Base-by-base conservation (phyloP, 2,329 filamentous ascomycete genomes). In the Microsporum canis region DNA sequence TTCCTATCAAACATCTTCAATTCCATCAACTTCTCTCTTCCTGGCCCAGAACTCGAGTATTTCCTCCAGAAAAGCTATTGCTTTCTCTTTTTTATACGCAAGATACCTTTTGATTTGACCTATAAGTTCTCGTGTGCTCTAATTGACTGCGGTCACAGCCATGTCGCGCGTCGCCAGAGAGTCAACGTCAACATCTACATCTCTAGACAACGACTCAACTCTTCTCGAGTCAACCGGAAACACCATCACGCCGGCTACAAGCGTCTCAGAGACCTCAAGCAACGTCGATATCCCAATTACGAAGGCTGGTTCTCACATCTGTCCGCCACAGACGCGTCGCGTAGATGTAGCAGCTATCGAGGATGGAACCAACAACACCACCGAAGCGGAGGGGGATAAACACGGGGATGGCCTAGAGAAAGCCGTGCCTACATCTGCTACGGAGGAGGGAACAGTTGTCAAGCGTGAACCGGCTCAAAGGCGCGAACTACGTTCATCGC, bases 201-300 rank as follows among this genome's bases (percentile, higher is more conserved):
- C 58, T 12, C 33, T 29, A 7, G 57, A 63, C 34, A 62, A 58
- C 58, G 62, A 62, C 14, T 33, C 55, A 43, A 62, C 58, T 6
- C 27, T 58, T 17, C 45, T 60, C 39, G 58, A 62, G 57, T 68
- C 72, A 17, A 68, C 72, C 17, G 72, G 72, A 65, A 72, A 75
- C 63, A 69, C 75, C n/a, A 68, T 76, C 17, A 76, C 75, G 2
- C 75, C 75, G 59, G 74, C 75, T 60, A 74, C 74, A 45, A 76
- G 75, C 63, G 10, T 63, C 49, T 77, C 74, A n/a, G 74, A 76
- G 61, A 75, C 73, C 1, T 75, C 74, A 3, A 76, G 73, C 65
- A 39, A 39, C 41, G 36, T 33, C n/a, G 55, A 57, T 41, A 73
- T 72, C 64, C 71, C 71, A 65, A 71, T 73, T 62, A 70, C 72